Conservation (phyloP, 2,329 filamentous ascomycete genomes). For the Aspergillus intermedius region DNA sequence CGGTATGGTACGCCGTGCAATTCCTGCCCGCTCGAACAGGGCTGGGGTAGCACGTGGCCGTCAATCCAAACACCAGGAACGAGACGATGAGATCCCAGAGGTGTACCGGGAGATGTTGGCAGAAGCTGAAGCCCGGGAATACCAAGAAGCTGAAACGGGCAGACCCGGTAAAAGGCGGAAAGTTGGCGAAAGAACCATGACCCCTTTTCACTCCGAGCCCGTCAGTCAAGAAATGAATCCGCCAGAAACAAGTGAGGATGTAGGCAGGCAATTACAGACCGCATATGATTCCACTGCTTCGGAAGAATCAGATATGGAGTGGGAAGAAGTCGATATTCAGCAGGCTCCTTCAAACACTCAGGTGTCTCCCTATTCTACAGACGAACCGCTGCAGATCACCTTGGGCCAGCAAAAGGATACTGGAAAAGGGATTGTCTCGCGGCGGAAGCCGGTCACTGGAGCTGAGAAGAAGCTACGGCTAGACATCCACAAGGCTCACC, state of each 20-base stretch:
- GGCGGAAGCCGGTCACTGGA: conserved; percentile 49
- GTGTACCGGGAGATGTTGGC: conserved; percentile 39
- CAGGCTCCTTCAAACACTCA: conserved; percentile 20
- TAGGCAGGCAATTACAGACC: conserved; percentile 20
- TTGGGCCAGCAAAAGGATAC: conserved; percentile 26
- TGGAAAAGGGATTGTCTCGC: conserved; percentile 20
- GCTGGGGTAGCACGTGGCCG: conserved; percentile 7
- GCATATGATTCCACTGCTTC: conserved; percentile 39
- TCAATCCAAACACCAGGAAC: conserved; percentile 5
- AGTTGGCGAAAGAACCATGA: conserved; percentile 21
- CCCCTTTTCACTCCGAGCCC: conserved; percentile 1
- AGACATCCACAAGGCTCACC: conserved; percentile 77
- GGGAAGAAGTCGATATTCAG: conserved; percentile 54
- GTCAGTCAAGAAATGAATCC: conserved; percentile 9
- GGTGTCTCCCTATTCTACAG: conserved; percentile 10
- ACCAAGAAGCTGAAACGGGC: conserved; percentile 16
- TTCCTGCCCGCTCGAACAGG: conserved; percentile 10
- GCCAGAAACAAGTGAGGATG: conserved; percentile 6
- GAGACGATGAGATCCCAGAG: conserved; percentile 26
- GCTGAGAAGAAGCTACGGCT: conserved; percentile 58
- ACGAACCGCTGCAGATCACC: conserved; percentile 31
- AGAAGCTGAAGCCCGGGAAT: conserved; percentile 31
- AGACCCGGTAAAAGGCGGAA: conserved; percentile 35
- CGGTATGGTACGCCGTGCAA: conserved; percentile 16
- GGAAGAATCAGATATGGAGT: conserved; percentile 57